Evolutionary conservation across 169 alveolate genomes (phyloP).

Genomic region (Miamiensis avidus): DNA sequence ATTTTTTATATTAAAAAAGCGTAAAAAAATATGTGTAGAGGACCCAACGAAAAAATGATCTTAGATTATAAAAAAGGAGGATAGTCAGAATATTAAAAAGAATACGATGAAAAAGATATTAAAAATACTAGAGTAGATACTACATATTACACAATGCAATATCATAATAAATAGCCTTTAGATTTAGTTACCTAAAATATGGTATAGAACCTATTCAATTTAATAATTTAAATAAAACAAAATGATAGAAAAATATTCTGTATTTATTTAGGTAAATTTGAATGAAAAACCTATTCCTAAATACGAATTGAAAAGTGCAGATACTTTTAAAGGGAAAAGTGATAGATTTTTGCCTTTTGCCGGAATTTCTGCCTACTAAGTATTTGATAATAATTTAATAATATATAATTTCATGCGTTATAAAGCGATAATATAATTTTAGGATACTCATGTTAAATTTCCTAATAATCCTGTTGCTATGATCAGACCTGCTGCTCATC

Average conservation of each 20-base stretch:
- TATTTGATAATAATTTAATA: not conserved
- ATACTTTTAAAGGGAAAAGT: not conserved
- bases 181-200: conserved; percentile 10
- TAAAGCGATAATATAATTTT: not conserved
- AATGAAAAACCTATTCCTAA: conserved; percentile 10
- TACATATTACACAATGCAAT: conserved; percentile 4
- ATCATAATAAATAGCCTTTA: conserved; percentile 13
- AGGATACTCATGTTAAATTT: conserved; percentile 8
- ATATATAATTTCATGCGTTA: not conserved
- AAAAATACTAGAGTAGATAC: conserved; percentile 1
- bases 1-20: not conserved
- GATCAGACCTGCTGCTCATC: conserved; percentile 22
- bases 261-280: not conserved
- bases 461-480: conserved; percentile 18
- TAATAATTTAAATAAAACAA: not conserved
- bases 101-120: not conserved
- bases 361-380: conserved; percentile 14
- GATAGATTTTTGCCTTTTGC: conserved; percentile 25
- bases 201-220: not conserved
- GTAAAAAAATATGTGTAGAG: not conserved
- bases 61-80: conserved; percentile 28
- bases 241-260: not conserved
- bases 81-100: conserved; percentile 11
- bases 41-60: conserved; percentile 7
- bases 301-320: not conserved